Conservation (phyloP, 495 filamentous ascomycete genomes). For the Extremus antarcticus region DNA sequence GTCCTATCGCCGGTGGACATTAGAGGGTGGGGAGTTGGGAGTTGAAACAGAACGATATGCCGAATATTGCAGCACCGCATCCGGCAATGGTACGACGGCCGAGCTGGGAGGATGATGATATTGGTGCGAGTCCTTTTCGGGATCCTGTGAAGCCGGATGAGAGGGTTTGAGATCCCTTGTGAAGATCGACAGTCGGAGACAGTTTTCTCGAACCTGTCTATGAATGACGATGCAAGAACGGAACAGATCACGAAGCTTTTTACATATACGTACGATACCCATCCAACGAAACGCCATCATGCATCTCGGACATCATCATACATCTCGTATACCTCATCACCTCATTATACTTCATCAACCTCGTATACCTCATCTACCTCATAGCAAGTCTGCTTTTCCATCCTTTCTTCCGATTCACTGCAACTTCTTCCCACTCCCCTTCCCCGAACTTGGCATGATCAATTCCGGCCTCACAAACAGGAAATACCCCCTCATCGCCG, state of each 20-base stretch:
- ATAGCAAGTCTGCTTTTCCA: too few species aligned
- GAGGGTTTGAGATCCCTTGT: slow-evolving; percentile 22
- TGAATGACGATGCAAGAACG: too few species aligned
- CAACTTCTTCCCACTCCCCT: slow-evolving; percentile 6
- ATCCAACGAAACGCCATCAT: too few species aligned
- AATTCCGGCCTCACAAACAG: slow-evolving; percentile 6
- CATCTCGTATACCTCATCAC: too few species aligned
- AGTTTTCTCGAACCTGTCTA: too few species aligned
- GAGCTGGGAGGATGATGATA: slow-evolving; percentile 20
- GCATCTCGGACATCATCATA: too few species aligned
- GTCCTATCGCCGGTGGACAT: slow-evolving; percentile 15
- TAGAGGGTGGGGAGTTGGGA: slow-evolving; percentile 34
- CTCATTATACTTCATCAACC: too few species aligned
- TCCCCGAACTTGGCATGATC: slow-evolving; percentile 4
- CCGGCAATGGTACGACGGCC: slow-evolving; percentile 8
- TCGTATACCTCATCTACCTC: too few species aligned
- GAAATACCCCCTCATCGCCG: slow-evolving; percentile 3
- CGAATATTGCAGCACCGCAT: slow-evolving; percentile 8
- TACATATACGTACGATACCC: neutral
- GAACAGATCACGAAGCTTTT: neutral
- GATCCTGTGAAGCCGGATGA: slow-evolving; percentile 25
- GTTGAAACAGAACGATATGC: slow-evolving; percentile 22
- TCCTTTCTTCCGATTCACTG: too few species aligned
- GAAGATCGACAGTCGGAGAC: too few species aligned
- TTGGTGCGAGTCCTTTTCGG: slow-evolving; percentile 10